Conservation (phyloP, 2,329 filamentous ascomycete species). For the Hymenoscyphus linearis region DNA sequence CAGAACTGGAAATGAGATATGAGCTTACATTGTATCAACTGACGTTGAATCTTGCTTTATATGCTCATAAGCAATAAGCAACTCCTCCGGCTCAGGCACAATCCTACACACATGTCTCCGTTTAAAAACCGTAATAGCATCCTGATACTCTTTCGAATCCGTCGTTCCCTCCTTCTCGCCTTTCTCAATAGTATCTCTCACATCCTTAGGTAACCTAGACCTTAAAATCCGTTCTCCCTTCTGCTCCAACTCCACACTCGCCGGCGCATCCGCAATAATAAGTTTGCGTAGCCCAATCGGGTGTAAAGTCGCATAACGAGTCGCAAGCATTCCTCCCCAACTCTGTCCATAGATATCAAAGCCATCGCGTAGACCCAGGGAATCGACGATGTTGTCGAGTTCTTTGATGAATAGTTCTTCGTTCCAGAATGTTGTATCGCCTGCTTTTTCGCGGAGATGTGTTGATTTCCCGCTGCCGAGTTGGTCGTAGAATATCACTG, state of each 20-base stretch:
- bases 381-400: conserved; percentile 42
- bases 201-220: conserved; percentile 20
- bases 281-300: conserved; percentile 36
- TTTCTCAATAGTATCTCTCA: conserved; percentile 19
- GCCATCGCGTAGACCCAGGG: conserved; percentile 35
- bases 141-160: conserved; percentile 17
- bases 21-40: conserved; percentile 25
- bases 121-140: conserved; percentile 18
- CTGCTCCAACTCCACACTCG: conserved; percentile 26
- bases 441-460: conserved; percentile 40
- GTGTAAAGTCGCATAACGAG: conserved; percentile 37
- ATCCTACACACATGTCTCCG: conserved; percentile 17
- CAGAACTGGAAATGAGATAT: background rate
- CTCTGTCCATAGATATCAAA: conserved; percentile 45
- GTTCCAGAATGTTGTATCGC: conserved; percentile 43
- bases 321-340: conserved; percentile 49
- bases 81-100: conserved; percentile 15
- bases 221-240: conserved; percentile 22
- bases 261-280: conserved; percentile 32
- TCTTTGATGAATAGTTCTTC: conserved; percentile 43
- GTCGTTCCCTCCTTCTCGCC: conserved; percentile 18
- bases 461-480: conserved; percentile 46
- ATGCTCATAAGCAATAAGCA: conserved; percentile 8
- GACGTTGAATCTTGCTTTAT: conserved; percentile 24
- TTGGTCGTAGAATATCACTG: conserved; percentile 50